A percentile compares a stretch with the other conserved stretches of the same genome.
Conservation (phyloP, 2,329 filamentous ascomycete species). For the Boeremia exigua region DNA sequence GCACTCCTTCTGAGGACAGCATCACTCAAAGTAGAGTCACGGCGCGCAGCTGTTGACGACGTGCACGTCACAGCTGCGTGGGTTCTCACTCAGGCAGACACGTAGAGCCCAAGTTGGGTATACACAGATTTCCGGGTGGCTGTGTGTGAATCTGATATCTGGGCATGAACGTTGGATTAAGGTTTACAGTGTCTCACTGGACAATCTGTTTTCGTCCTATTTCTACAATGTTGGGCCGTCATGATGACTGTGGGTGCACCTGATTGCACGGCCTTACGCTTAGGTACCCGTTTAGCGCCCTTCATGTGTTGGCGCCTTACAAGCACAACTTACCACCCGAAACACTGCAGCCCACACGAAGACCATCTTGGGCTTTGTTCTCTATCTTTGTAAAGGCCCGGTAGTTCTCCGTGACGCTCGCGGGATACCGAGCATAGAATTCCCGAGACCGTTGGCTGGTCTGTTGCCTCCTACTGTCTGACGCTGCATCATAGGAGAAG, state of each 20-base stretch:
- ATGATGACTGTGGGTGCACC: neutral
- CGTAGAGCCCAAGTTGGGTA: no score
- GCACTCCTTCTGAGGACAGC: no score
- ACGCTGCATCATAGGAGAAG: slow-evolving; percentile 40
- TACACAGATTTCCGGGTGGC: no score
- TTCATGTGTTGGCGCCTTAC: neutral
- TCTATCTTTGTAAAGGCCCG: slow-evolving; percentile 14
- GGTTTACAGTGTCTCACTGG: no score
- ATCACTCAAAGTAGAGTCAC: no score
- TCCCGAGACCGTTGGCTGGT: slow-evolving; percentile 21
- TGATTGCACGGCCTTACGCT: neutral
- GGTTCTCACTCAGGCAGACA: no score
- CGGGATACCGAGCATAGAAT: slow-evolving; percentile 34
- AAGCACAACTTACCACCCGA: neutral
- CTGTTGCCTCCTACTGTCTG: slow-evolving; percentile 38
- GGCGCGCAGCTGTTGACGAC: no score
- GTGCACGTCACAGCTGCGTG: no score
- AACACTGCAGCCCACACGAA: neutral
- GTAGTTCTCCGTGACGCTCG: slow-evolving; percentile 39
- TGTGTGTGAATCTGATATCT: no score
- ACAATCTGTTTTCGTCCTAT: no score
- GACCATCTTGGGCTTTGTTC: neutral
- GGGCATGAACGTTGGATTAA: no score
- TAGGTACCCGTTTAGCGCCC: neutral
- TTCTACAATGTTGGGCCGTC: neutral